Evolutionary conservation across 164 flowering plant genomes (phyloP), one percentile per base, ranked within the genome.

Genomic region (Protea cynaroides): DNA sequence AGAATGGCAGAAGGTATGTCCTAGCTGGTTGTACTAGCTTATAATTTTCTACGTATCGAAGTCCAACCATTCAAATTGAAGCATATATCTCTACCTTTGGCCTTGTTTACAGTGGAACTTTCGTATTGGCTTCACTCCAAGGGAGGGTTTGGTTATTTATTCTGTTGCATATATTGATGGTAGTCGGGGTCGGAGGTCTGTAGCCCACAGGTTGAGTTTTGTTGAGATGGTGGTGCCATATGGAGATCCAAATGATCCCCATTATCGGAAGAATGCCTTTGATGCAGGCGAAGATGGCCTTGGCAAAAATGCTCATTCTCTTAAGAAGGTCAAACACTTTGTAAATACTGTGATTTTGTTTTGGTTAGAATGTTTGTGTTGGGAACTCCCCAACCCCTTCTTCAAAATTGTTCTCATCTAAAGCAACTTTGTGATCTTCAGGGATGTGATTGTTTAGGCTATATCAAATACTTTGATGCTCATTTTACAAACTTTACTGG

Each of bases 221-320:
- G 96, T 91, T 58, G 97, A 91, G 80, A 89, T 91, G 97, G 96
- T 89, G 52, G 97, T 89, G 25, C 96, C 96, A 0, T 91, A 91
- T 78, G 97, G 97, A 11, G 97, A 91, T 78, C 96, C 96, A 56
- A 87, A 84, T 80, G 97, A 86, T 6, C 97, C 97, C 40, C 97
- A 91, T 74, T 91, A 91, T 68, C 73, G 97, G 63, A 91, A 91
- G 63, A 91, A 91, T 84, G 97, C 97, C 56, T 91, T 91, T 78
- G 97, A 91, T 83, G 96, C 96, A 4, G 97, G 97, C 38, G 96
- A 91, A 76, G 97, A 91, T 73, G 97, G 97, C 66, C 84, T 91
- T 47, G 97, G 97, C 34, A 89, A 87, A 83, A 91, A 91, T 82
- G 92, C 97, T 25, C 91, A 89, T 75, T 89, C 97, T 63, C 88